Evolutionary conservation across 2,329 filamentous ascomycete genomes (phyloP).

Genomic region (Pseudopithomyces chartarum): DNA sequence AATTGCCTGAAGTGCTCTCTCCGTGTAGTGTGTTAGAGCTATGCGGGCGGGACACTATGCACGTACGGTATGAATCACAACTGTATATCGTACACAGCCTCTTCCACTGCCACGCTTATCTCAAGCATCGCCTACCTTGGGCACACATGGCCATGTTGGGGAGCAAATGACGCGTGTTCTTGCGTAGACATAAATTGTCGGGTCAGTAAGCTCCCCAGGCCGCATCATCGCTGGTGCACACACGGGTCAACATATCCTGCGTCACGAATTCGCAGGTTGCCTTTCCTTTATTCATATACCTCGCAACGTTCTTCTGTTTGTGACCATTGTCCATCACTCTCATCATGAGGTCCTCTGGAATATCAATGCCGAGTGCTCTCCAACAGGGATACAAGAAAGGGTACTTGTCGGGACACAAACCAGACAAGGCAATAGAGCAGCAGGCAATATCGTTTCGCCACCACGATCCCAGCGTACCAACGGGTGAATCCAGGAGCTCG

Average conservation of each 20-base stretch:
- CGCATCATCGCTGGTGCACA: conserved; percentile 8
- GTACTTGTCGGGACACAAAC: background rate
- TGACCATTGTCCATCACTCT: background rate
- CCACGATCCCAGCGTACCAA: conserved; percentile 6
- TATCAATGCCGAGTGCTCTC: background rate
- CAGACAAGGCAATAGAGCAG: conserved; percentile 12
- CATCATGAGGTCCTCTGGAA: background rate
- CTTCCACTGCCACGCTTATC: no score
- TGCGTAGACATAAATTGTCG: conserved; percentile 17
- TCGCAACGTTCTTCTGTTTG: background rate
- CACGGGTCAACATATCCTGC: background rate
- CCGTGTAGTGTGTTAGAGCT: background rate
- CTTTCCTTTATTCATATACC: background rate
- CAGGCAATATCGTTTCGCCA: conserved; percentile 7
- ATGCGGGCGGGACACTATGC: background rate
- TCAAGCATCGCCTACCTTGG: no score
- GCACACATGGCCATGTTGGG: no score
- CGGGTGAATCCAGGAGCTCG: background rate
- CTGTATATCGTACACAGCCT: background rate
- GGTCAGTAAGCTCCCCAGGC: conserved; percentile 6
- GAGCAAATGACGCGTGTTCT: background rate
- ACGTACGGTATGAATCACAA: conserved; percentile 8
- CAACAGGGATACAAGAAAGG: background rate
- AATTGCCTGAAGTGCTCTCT: no score
- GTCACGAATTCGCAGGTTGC: background rate